These are phyloP conservation scores for Alternaria infectoria DNA, from an alignment of 2,329 filamentous ascomycete genomes.

Conservation along the genomic window DNA sequence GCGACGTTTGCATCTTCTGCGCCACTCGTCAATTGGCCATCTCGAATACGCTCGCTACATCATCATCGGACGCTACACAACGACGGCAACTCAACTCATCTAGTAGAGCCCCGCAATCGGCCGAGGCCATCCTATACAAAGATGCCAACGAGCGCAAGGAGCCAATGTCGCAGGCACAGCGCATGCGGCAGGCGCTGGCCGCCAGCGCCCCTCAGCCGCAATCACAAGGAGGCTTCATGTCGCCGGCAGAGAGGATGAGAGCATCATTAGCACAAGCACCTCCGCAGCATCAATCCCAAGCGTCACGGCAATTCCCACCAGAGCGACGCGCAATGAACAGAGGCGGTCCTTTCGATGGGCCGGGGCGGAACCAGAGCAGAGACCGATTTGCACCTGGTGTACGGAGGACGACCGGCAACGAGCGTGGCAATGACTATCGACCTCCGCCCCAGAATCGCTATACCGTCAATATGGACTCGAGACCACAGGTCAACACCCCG, in stretches of 20 bases:
- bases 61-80: slow-evolving; percentile 27
- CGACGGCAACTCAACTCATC: slow-evolving; percentile 43
- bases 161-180: slow-evolving; percentile 34
- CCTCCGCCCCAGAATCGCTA: slow-evolving; percentile 24
- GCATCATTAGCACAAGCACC: slow-evolving; percentile 13
- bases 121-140: slow-evolving; percentile 36
- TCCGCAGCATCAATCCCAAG: slow-evolving; percentile 12
- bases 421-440: slow-evolving; percentile 6
- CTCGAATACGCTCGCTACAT: slow-evolving; percentile 20
- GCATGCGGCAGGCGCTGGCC: slow-evolving; percentile 34
- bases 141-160: slow-evolving; percentile 25
- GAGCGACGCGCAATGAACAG: slow-evolving; percentile 22
- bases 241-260: slow-evolving; percentile 28
- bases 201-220: slow-evolving; percentile 23
- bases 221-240: slow-evolving; percentile 19
- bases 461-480: slow-evolving; percentile 41
- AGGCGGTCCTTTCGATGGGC: slow-evolving; percentile 20
- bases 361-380: slow-evolving; percentile 25
- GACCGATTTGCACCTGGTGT: slow-evolving; percentile 20
- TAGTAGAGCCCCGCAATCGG: slow-evolving; percentile 37
- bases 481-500: slow-evolving; percentile 33
- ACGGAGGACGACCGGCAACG: slow-evolving; percentile 5
- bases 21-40: slow-evolving; percentile 42
- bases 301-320: slow-evolving; percentile 17
- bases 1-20: slow-evolving; percentile 49